These are phyloP conservation scores for Pythium dissimile DNA, from an alignment of 352 stramenopile species.

Conservation along the genomic window DNA sequence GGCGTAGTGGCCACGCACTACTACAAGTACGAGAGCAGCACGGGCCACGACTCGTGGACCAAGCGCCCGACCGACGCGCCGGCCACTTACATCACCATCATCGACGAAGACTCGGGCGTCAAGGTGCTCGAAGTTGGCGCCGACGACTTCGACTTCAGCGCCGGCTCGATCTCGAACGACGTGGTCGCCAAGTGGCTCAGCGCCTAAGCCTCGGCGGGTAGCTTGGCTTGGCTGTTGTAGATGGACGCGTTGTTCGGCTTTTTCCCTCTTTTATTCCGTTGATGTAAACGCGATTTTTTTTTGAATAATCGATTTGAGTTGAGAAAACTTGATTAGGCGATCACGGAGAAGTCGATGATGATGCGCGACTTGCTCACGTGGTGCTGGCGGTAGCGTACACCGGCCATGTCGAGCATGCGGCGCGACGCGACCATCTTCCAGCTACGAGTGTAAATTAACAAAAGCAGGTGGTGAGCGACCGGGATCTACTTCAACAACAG, in stretches of 20 bases:
- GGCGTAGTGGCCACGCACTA: constrained; percentile 70
- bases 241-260: no score
- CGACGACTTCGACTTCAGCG: constrained; percentile 64
- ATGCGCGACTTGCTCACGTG: constrained; percentile 48
- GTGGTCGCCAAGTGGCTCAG: constrained; percentile 57
- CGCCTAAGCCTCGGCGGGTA: constrained; percentile 29
- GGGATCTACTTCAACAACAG: neutral
- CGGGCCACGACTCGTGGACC: constrained; percentile 60
- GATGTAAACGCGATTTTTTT: neutral
- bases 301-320: neutral
- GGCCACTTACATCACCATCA: constrained; percentile 67
- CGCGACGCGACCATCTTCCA: constrained; percentile 88
- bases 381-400: constrained; percentile 61
- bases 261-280: no score
- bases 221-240: neutral
- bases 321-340: constrained; percentile 4
- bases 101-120: constrained; percentile 62
- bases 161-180: constrained; percentile 41
- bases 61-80: constrained; percentile 43
- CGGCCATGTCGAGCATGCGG: constrained; percentile 86
- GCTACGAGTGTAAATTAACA: constrained; percentile 21
- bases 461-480: neutral
- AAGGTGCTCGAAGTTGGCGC: constrained; percentile 58
- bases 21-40: constrained; percentile 70
- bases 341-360: constrained; percentile 58